phyloP scores from a whole-genome alignment of 2,329 filamentous ascomycete species.

The Rosellinia necatrix region DNA sequence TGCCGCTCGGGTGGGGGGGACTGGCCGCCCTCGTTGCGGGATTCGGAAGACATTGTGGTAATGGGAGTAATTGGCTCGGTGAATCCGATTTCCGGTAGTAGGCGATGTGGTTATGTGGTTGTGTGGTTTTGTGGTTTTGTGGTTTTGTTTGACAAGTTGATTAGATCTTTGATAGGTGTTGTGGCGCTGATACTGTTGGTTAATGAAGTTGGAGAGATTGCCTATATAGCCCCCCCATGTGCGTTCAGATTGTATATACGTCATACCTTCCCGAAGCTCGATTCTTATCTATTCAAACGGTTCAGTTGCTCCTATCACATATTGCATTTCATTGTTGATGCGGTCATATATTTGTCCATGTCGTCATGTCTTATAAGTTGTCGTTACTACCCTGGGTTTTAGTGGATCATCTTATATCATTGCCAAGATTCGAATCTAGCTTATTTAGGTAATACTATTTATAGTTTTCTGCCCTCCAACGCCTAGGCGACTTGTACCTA shows the following conservation, averaged over 20 bases:
- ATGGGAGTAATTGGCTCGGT: constrained; percentile 25
- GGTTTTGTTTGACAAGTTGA: background rate
- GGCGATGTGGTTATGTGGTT: background rate
- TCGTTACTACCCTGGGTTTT: background rate
- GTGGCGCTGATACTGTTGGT: too few relatives aligned
- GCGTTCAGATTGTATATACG: background rate
- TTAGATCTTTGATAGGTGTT: too few relatives aligned
- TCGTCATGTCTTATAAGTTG: too few relatives aligned
- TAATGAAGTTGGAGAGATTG: background rate
- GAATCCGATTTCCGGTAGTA: too few relatives aligned
- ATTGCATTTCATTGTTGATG: constrained; percentile 6
- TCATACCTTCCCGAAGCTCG: constrained; percentile 8
- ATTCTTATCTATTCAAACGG: background rate
- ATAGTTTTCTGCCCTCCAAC: too few relatives aligned
- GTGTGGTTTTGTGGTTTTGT: background rate
- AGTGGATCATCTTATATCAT: too few relatives aligned
- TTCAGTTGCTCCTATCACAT: background rate
- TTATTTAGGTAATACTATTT: background rate
- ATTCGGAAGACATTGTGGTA: constrained; percentile 61
- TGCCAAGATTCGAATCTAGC: background rate
- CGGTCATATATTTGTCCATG: constrained; percentile 18
- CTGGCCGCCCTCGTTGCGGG: constrained; percentile 64
- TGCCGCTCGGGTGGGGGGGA: constrained; percentile 77
- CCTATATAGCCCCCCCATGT: background rate
- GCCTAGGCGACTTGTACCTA: too few relatives aligned